Evolutionary conservation across 805 yeast species (phyloP).

Genomic region (Cyberlindnera nakhonratchasimensis): DNA sequence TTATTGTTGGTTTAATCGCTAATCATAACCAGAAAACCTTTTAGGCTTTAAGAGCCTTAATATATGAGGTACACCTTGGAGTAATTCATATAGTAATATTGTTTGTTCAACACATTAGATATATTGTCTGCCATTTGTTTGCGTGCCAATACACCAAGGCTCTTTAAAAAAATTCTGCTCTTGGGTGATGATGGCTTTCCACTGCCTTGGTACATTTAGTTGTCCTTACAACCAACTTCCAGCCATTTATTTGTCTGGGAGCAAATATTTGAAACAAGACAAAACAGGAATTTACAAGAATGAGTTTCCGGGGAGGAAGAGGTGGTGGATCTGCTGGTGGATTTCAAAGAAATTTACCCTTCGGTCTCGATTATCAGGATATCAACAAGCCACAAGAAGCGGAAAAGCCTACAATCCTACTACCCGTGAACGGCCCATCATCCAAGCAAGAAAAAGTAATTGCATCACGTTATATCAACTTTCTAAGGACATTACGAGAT

Average conservation of each 20-base stretch:
- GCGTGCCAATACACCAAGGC: slow-evolving; percentile 8
- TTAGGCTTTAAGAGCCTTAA: not conserved
- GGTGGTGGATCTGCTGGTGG: slow-evolving; percentile 39
- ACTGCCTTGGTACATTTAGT: no score
- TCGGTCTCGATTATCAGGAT: slow-evolving; percentile 68
- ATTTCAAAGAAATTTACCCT: slow-evolving; percentile 48
- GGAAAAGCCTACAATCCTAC: slow-evolving; percentile 35
- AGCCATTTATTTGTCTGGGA: no score
- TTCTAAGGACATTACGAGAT: slow-evolving; percentile 51
- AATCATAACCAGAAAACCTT: not conserved
- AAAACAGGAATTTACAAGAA: no score
- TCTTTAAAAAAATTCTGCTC: slow-evolving; percentile 4
- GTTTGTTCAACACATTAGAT: not conserved
- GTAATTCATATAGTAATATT: not conserved
- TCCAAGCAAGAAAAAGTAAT: slow-evolving; percentile 46
- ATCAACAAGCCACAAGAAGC: slow-evolving; percentile 38
- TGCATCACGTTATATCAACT: slow-evolving; percentile 53
- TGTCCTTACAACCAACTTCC: no score
- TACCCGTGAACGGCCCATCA: slow-evolving; percentile 65
- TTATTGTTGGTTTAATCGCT: not conserved
- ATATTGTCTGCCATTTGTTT: slow-evolving; percentile 5
- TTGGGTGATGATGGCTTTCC: slow-evolving; percentile 47
- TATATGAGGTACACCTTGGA: not conserved
- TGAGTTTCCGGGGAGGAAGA: slow-evolving; percentile 54
- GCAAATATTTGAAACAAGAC: no score